These are phyloP conservation scores for Discostella stelligeroides DNA, from an alignment of 108 stramenopile species.

Conservation along the genomic window DNA sequence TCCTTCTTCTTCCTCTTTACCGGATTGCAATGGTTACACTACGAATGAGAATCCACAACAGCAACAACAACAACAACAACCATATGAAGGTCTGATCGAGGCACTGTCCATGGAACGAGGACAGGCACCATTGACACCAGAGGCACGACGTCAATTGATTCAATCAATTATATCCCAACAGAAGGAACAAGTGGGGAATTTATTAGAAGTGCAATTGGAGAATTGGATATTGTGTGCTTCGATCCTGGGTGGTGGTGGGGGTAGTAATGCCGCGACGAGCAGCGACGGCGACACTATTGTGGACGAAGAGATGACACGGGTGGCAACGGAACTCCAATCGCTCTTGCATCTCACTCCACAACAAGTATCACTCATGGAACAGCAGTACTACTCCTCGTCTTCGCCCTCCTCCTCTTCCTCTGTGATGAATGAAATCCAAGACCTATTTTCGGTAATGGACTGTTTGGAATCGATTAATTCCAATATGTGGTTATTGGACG, in stretches of 20 bases:
- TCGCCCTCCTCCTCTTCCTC: slow-evolving; percentile 29
- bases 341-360: slow-evolving; percentile 63
- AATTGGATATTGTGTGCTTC: slow-evolving; percentile 53
- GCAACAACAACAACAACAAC: too few relatives aligned
- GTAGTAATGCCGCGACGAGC: slow-evolving; percentile 12
- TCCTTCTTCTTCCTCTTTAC: too few relatives aligned
- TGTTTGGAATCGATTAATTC: slow-evolving; percentile 70
- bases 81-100: slow-evolving; percentile 72
- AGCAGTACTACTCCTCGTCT: slow-evolving; percentile 1
- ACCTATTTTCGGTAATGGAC: slow-evolving; percentile 62
- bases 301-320: slow-evolving; percentile 48
- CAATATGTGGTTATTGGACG: slow-evolving; percentile 80
- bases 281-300: background rate
- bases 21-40: too few relatives aligned
- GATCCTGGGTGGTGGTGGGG: slow-evolving; percentile 15
- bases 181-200: slow-evolving; percentile 68
- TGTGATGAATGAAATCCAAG: slow-evolving; percentile 64
- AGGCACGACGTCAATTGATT: slow-evolving; percentile 66
- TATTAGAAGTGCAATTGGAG: slow-evolving; percentile 76
- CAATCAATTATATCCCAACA: slow-evolving; percentile 76
- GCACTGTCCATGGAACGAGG: slow-evolving; percentile 90
- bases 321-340: slow-evolving; percentile 60
- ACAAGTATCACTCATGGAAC: slow-evolving; percentile 55
- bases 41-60: slow-evolving; percentile 23
- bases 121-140: slow-evolving; percentile 68